Evolutionary conservation across 345 rosid genomes (phyloP).

Genomic region (Eucalyptus erythrocorys): DNA sequence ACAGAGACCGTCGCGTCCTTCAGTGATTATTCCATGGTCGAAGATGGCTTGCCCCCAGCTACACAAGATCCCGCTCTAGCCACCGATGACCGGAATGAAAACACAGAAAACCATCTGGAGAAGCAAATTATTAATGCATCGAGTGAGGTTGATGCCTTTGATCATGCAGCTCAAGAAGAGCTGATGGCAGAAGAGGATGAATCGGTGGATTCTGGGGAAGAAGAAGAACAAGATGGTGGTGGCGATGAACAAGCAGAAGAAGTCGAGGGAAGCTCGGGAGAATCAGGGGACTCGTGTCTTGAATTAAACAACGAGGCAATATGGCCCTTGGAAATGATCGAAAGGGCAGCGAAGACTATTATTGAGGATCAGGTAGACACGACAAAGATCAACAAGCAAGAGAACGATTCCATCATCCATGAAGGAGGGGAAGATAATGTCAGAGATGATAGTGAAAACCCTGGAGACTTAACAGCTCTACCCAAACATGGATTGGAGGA

Average conservation of each 20-base stretch:
- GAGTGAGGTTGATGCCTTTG: not conserved
- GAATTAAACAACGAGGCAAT: constrained; percentile 18
- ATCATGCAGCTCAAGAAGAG: not conserved
- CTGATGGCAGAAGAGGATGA: not conserved
- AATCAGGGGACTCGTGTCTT: constrained; percentile 11
- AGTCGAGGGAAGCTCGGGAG: constrained; percentile 8
- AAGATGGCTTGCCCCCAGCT: not conserved
- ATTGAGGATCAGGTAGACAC: not conserved
- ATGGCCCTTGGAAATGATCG: constrained; percentile 25
- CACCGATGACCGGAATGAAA: not conserved
- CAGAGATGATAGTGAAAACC: not conserved
- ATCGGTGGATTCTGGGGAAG: not conserved
- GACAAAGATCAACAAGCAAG: not conserved
- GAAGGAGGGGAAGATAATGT: not conserved
- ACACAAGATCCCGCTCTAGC: not conserved
- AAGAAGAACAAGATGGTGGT: not conserved
- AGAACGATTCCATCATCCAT: not conserved
- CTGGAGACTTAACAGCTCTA: not conserved
- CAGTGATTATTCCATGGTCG: not conserved
- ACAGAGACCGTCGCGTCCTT: not conserved
- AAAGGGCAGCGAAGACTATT: not conserved
- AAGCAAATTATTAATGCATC: not conserved
- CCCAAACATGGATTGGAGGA: not conserved
- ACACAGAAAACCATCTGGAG: not conserved
- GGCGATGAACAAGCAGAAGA: not conserved